A percentile compares a stretch with the other conserved stretches of the same genome.
These are phyloP conservation scores for Leptographium procerum DNA, from an alignment of 2,329 filamentous ascomycete genomes.

Conservation along the genomic window DNA sequence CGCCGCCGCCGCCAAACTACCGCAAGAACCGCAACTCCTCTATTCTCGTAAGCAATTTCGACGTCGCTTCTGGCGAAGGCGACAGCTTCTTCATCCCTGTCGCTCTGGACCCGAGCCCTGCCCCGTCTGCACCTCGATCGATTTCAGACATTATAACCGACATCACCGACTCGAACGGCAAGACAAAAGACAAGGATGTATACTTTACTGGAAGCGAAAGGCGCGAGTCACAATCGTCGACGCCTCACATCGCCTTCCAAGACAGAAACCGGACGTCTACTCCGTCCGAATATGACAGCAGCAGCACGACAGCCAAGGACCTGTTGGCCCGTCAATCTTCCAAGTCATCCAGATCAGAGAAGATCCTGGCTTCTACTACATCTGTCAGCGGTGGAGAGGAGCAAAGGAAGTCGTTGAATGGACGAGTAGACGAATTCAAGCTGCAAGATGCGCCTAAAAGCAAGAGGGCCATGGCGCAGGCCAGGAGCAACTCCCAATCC, in stretches of 20 bases:
- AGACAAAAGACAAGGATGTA: constrained; percentile 39
- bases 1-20: constrained; percentile 65
- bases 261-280: constrained; percentile 58
- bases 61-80: constrained; percentile 36
- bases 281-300: constrained; percentile 49
- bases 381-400: constrained; percentile 26
- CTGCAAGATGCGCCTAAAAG: constrained; percentile 70
- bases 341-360: constrained; percentile 28
- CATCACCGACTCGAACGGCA: constrained; percentile 31
- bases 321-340: constrained; percentile 35
- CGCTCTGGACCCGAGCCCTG: constrained; percentile 59
- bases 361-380: constrained; percentile 21
- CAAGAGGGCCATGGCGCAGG: constrained; percentile 29
- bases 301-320: constrained; percentile 33
- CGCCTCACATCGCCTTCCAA: constrained; percentile 87
- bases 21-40: constrained; percentile 66
- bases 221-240: constrained; percentile 45
- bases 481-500: constrained; percentile 34
- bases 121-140: constrained; percentile 40
- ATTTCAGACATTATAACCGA: constrained; percentile 36
- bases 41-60: constrained; percentile 33
- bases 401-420: constrained; percentile 23
- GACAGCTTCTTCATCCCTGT: constrained; percentile 69
- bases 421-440: constrained; percentile 54
- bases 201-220: constrained; percentile 40